Conservation (phyloP, 805 yeast genomes). For the Spathaspora passalidarum region DNA sequence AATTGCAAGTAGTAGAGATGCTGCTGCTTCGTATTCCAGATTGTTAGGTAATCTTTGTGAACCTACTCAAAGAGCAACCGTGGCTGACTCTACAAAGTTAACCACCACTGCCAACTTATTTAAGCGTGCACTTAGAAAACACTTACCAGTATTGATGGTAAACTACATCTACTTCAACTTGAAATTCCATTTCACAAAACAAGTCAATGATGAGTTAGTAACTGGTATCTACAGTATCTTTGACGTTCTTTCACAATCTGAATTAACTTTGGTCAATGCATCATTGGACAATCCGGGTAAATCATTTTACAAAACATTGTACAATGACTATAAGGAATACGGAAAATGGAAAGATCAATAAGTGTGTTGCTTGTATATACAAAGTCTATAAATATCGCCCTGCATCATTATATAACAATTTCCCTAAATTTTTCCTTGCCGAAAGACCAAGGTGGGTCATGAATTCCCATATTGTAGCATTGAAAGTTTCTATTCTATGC, state of each 20-base stretch:
- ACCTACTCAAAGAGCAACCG: slow-evolving; percentile 44
- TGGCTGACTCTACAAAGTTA: slow-evolving; percentile 17
- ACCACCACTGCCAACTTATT: slow-evolving; percentile 54
- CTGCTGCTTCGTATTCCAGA: slow-evolving; percentile 54
- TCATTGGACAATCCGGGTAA: slow-evolving; percentile 70
- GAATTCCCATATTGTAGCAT: slow-evolving; percentile 35
- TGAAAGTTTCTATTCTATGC: slow-evolving; percentile 14
- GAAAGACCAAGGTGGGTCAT: slow-evolving; percentile 20
- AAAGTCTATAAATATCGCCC: slow-evolving; percentile 15
- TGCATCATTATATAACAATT: slow-evolving; percentile 29
- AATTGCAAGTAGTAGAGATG: slow-evolving; percentile 12
- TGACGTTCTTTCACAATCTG: slow-evolving; percentile 66
- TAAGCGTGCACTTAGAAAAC: slow-evolving; percentile 61
- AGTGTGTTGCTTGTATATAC: slow-evolving; percentile 3
- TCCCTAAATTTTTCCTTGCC: slow-evolving; percentile 23
- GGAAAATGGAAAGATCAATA: slow-evolving; percentile 80
- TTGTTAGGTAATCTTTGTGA: slow-evolving; percentile 70
- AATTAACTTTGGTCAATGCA: slow-evolving; percentile 58
- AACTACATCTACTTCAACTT: slow-evolving; percentile 58
- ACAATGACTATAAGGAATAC: slow-evolving; percentile 66
- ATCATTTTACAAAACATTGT: slow-evolving; percentile 61
- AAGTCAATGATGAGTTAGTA: slow-evolving; percentile 47
- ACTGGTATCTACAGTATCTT: slow-evolving; percentile 61
- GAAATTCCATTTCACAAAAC: slow-evolving; percentile 43
- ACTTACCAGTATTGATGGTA: slow-evolving; percentile 56